Percentiles rank a stretch among this genome's conserved stretches.
These are phyloP conservation scores for Yarrowia galli DNA, from an alignment of 1,139 yeast species.

Conservation along the genomic window DNA sequence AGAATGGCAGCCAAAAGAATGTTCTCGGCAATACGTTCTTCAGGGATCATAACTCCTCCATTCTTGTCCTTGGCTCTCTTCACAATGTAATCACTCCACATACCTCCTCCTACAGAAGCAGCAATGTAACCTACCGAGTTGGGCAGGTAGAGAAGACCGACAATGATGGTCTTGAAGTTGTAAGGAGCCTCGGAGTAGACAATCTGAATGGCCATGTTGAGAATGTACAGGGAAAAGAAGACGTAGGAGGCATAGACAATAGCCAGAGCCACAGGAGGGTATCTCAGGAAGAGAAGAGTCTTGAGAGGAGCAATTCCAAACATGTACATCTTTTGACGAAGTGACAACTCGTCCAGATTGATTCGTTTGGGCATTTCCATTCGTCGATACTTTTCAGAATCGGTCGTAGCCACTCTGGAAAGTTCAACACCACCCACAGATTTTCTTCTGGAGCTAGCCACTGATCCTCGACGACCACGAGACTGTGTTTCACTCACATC, in stretches of 20 bases:
- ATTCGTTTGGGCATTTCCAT: slow-evolving; percentile 37
- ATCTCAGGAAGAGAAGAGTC: slow-evolving; percentile 48
- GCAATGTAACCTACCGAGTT: slow-evolving; percentile 78
- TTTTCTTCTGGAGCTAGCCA: slow-evolving; percentile 17
- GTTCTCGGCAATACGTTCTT: slow-evolving; percentile 80
- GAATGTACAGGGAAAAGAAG: slow-evolving; percentile 72
- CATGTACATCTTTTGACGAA: slow-evolving; percentile 28
- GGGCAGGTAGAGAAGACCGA: slow-evolving; percentile 82
- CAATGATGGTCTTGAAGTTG: slow-evolving; percentile 66
- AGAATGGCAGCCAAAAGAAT: slow-evolving; percentile 67
- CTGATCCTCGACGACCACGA: slow-evolving; percentile 15
- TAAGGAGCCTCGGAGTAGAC: slow-evolving; percentile 72
- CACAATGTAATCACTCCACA: slow-evolving; percentile 74
- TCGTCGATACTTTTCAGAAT: slow-evolving; percentile 29
- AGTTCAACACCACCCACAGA: slow-evolving; percentile 1
- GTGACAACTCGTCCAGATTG: slow-evolving; percentile 14
- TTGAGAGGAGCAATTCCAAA: slow-evolving; percentile 50
- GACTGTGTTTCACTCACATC: slow-evolving; percentile 26
- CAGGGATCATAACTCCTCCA: slow-evolving; percentile 74
- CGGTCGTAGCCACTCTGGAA: slow-evolving; percentile 14
- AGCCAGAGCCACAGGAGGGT: slow-evolving; percentile 77
- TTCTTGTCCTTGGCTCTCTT: slow-evolving; percentile 61
- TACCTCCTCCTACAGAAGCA: slow-evolving; percentile 79
- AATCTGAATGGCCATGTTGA: slow-evolving; percentile 76
- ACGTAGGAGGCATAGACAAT: slow-evolving; percentile 70